phyloP scores from a whole-genome alignment of 2,329 filamentous ascomycete genomes.

The Cercospora canescens region DNA sequence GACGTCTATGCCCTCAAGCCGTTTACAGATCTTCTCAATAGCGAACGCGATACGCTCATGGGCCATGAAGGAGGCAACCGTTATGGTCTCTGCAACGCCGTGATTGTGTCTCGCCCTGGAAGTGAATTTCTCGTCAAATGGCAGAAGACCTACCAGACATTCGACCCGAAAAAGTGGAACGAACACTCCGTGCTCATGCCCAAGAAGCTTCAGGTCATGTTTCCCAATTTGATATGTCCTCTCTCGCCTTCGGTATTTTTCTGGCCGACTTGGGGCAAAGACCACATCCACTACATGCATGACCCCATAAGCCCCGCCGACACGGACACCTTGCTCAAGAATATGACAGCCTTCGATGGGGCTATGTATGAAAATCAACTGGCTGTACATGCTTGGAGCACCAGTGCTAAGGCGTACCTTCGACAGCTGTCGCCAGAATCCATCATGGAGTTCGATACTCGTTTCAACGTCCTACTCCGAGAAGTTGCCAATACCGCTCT shows the following conservation, averaged over 20 bases:
- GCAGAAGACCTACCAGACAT: constrained; percentile 12
- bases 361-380: constrained; percentile 21
- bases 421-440: not conserved
- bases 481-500: not conserved
- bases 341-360: constrained; percentile 9
- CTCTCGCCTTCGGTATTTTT: constrained; percentile 20
- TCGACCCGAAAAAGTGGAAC: constrained; percentile 16
- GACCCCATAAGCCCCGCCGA: constrained; percentile 5
- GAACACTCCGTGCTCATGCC: constrained; percentile 18
- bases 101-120: constrained; percentile 15
- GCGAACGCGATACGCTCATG: constrained; percentile 15
- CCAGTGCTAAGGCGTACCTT: not conserved
- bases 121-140: constrained; percentile 20
- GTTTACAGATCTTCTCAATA: constrained; percentile 13
- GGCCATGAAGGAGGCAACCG: constrained; percentile 23
- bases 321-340: not conserved
- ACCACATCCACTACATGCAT: constrained; percentile 16
- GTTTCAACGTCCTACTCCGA: not conserved
- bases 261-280: constrained; percentile 18
- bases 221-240: constrained; percentile 14
- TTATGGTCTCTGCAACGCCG: constrained; percentile 20
- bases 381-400: constrained; percentile 12
- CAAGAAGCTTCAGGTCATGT: constrained; percentile 8
- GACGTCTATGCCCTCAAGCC: constrained; percentile 20
- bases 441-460: not conserved